Base-by-base conservation (phyloP, 116 monocot genomes). In the Zostera marina region DNA sequence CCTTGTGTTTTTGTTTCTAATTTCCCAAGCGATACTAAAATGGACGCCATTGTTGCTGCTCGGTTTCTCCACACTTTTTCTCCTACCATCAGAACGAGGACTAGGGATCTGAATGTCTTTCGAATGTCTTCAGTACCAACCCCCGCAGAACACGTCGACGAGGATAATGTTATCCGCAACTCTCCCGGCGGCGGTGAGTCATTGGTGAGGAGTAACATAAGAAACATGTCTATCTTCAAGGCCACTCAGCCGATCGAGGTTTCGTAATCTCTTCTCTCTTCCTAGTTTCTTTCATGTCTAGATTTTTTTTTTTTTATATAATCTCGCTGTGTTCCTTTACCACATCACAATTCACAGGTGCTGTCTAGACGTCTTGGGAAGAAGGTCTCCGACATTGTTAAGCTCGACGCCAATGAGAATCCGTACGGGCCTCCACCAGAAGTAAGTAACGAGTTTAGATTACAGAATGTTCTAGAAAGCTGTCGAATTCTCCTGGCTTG, bases 371-470 rank as follows among this genome's bases (percentile, higher is more conserved):
- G 56, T 32, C 56, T 56, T 56, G 56, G 56, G 38, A 56, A 56
- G 56, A 56, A 56, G 38, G 32, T 56, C 8, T 56, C 56, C 26
- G 56, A 56, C 25, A 56, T 56, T n/a, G 15, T 56, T 32, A 56
- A 56, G 16, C 56, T 56, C n/a, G 56, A 56, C 39, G 56, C 56
- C 12, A 56, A 56, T 56, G 56, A 56, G 38, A 56, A 56, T 56
- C 56, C 56, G n/a, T 56, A 56, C 38, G 56, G 32, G 15, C 56
- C 56, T 38, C 56, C 56, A 7, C 56, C 56, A 3, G 56, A 56
- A 15, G 56, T 15, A 56, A 32, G 56, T 32, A 38, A 5, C n/a
- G 15, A 3, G 25, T 56, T n/a, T 11, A 14, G n/a, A 16, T 56
- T n/a, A 32, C 32, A 32, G 32, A 32, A 32, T 32, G 32, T 32